Percentiles rank a stretch among this genome's conserved stretches.
These are phyloP conservation scores for Talaromyces sp. DNA, from an alignment of 2,329 filamentous ascomycete genomes.

Conservation along the genomic window DNA sequence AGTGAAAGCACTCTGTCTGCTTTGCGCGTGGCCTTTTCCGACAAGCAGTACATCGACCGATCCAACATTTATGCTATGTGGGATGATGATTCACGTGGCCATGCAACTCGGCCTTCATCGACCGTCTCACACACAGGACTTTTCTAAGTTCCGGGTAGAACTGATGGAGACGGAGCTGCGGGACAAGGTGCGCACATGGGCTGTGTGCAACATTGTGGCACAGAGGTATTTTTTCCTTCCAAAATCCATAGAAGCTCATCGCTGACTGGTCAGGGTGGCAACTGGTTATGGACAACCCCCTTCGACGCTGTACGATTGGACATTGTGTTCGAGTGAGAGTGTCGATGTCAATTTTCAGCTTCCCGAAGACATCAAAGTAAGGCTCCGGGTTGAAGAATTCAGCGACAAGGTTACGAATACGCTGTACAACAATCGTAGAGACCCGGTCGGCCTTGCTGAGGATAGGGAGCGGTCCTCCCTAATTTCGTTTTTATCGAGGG, in stretches of 20 bases:
- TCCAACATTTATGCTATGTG: conserved; percentile 62
- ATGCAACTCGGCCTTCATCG: conserved; percentile 63
- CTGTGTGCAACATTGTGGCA: conserved; percentile 63
- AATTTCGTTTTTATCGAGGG: conserved; percentile 42
- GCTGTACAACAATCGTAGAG: conserved; percentile 53
- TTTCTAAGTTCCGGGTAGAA: conserved; percentile 48
- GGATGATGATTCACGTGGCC: conserved; percentile 64
- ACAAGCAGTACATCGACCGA: conserved; percentile 61
- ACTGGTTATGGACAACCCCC: conserved; percentile 67
- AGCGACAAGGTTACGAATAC: conserved; percentile 54
- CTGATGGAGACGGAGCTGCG: conserved; percentile 59
- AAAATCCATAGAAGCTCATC: background rate
- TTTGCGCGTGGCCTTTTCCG: conserved; percentile 63
- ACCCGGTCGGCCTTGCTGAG: conserved; percentile 48
- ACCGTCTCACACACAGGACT: conserved; percentile 58
- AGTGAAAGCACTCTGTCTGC: conserved; percentile 58
- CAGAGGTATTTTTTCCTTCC: conserved; percentile 47
- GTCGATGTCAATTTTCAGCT: conserved; percentile 45
- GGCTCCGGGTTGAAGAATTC: conserved; percentile 56
- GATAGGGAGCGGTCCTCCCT: conserved; percentile 42
- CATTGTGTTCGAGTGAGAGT: conserved; percentile 42
- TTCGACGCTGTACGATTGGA: conserved; percentile 58
- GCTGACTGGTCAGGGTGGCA: conserved; percentile 46
- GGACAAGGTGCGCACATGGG: conserved; percentile 64
- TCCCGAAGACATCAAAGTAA: conserved; percentile 47